Base-by-base conservation (phyloP, 2,329 filamentous ascomycete genomes). In the Aspergillus nomiae region DNA sequence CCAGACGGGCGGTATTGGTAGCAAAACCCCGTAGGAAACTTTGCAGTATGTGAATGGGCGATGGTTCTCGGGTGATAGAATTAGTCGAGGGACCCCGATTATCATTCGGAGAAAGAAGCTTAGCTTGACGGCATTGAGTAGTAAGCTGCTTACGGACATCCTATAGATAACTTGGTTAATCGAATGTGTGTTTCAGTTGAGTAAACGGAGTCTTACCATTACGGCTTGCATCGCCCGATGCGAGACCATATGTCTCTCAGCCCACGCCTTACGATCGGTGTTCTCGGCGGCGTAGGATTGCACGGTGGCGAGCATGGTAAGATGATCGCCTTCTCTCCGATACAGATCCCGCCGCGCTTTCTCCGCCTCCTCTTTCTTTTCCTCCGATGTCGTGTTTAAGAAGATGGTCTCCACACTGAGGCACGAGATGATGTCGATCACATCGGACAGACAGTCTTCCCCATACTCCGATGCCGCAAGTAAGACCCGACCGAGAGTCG, bases 391-490 rank as follows among this genome's bases (percentile, higher is more conserved):
- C 4, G 85, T 80, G 63, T 86, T 85, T 5, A 88, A 74, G 72
- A 89, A 89, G 34, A 90, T 83, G 68, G 85, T 87, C 70, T 90
- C 87, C 1, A 88, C 86, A 64, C 85, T 87, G n/a, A 90, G 80
- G 51, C 84, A 86, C 0, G 87, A 85, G 56, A 89, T 91, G 60
- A 97, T 90, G 71, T 98, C 95, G 66, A 99, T 94, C 4, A 88
- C 89, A 68, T 97, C 92, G 0, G 89, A 77, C 1, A 97, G 80
- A 69, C 93, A 96, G 69, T 91, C 87, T 56, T 86, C 86, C 48
- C 90, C 86, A 0, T 89, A 85, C 8, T 86, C 85, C 0, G 89
- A 87, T 0, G 94, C 92, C 48, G 92, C 92, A 21, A 99, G 83
- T 0, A 99, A 82, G 1, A 97, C 92, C 1, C 93, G 87, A 0